Evolutionary conservation across 1,284 basidiomycete genomes (phyloP).

Genomic region (Anthracocystis setariae): DNA sequence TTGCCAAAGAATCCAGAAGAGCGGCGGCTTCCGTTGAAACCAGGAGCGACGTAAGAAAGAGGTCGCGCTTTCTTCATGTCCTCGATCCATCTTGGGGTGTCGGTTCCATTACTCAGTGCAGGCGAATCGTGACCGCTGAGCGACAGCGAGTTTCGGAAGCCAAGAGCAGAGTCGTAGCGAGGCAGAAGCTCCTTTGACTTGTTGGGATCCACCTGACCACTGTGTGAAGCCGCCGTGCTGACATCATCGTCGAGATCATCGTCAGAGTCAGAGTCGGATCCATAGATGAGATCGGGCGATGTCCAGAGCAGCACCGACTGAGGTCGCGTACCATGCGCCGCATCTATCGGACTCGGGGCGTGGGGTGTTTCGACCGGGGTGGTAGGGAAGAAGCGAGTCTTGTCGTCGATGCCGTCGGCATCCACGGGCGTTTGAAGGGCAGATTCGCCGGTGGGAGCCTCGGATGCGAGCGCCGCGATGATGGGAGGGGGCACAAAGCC

Average conservation of each 20-base stretch:
- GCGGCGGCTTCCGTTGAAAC: constrained; percentile 14
- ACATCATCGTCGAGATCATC: constrained; percentile 22
- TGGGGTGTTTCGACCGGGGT: constrained; percentile 16
- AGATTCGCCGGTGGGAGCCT: constrained; percentile 3
- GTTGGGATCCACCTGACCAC: constrained; percentile 13
- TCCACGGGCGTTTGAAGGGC: constrained; percentile 25
- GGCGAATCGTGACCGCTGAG: constrained; percentile 19
- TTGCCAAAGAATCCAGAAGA: constrained; percentile 22
- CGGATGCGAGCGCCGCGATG: constrained; percentile 12
- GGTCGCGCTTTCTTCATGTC: constrained; percentile 36
- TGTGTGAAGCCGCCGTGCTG: constrained; percentile 22
- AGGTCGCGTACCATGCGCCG: background rate
- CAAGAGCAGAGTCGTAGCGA: constrained; percentile 24
- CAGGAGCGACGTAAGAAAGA: constrained; percentile 43
- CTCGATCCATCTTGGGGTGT: constrained; percentile 48
- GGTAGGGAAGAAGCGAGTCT: constrained; percentile 17
- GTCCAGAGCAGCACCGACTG: constrained; percentile 39
- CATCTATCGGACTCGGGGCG: constrained; percentile 13
- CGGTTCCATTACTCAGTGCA: constrained; percentile 15
- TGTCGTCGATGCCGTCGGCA: constrained; percentile 29
- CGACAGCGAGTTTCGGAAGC: constrained; percentile 4
- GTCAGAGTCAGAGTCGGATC: constrained; percentile 38
- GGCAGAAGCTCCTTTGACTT: constrained; percentile 13
- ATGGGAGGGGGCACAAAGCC: constrained; percentile 8
- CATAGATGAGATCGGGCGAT: constrained; percentile 47